These are phyloP conservation scores for Geum urbanum DNA, from an alignment of 306 rosid genomes.

Conservation along the genomic window DNA sequence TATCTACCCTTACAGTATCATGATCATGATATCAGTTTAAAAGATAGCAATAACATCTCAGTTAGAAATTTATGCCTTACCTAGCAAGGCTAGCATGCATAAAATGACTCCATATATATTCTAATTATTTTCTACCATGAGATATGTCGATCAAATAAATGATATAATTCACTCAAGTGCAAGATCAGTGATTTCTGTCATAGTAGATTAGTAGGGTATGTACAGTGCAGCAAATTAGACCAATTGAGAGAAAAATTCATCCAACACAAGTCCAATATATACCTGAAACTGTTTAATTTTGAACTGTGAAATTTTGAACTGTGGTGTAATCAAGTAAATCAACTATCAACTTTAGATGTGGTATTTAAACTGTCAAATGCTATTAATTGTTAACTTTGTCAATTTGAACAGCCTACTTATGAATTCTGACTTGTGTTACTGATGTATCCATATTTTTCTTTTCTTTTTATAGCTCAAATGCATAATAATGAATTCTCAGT, in stretches of 20 bases:
- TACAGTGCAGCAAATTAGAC: background rate
- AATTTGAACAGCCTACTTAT: too few relatives aligned
- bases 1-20: background rate
- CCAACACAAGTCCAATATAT: constrained; percentile 8
- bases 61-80: background rate
- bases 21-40: too few relatives aligned
- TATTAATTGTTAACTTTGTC: too few relatives aligned
- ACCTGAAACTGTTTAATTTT: constrained; percentile 67
- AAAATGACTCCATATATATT: background rate
- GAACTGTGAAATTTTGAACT: too few relatives aligned
- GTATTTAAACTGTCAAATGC: too few relatives aligned
- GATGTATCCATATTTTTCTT: too few relatives aligned
- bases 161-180: constrained; percentile 3
- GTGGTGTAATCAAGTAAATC: too few relatives aligned
- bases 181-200: background rate
- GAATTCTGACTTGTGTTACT: too few relatives aligned
- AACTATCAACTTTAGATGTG: too few relatives aligned
- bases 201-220: background rate
- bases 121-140: background rate
- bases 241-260: background rate
- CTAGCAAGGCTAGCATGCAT: background rate
- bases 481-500: too few relatives aligned
- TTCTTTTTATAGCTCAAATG: too few relatives aligned
- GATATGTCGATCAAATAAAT: background rate
- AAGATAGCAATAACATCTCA: background rate